Conservation (phyloP, 176 grass and related monocot species). For the Carex kokanica region DNA sequence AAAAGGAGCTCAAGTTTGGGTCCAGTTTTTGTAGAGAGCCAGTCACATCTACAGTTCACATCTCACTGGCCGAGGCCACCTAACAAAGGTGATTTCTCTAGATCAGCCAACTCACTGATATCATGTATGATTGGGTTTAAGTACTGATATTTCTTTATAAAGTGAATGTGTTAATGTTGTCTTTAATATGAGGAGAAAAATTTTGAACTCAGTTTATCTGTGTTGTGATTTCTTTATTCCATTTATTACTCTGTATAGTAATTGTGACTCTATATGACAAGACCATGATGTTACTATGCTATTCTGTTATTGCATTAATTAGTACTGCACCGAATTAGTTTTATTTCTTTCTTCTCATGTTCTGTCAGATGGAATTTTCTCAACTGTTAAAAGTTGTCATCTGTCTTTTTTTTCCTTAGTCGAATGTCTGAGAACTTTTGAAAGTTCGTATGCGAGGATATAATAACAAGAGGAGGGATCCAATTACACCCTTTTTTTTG, state of each 20-base stretch:
- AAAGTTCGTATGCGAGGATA: too few species aligned
- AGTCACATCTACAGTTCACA: neutral
- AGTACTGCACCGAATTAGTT: neutral
- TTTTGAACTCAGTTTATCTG: neutral
- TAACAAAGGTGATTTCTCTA: neutral
- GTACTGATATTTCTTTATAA: conserved; percentile 10
- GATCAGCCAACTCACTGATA: neutral
- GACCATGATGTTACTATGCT: neutral
- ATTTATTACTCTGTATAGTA: neutral
- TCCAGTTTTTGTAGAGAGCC: conserved; percentile 27
- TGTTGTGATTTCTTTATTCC: neutral
- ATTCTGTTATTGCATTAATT: neutral
- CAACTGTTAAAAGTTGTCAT: neutral
- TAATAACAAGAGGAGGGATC: too few species aligned
- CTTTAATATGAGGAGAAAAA: neutral
- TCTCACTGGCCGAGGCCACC: conserved; percentile 14
- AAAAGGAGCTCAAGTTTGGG: conserved; percentile 20
- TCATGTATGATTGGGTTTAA: neutral
- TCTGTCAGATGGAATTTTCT: neutral
- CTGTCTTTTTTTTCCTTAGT: neutral
- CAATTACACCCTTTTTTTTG: too few species aligned
- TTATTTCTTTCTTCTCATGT: neutral
- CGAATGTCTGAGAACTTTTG: too few species aligned
- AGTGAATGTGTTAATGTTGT: neutral
- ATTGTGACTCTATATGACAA: neutral